A percentile compares a stretch with the other conserved stretches of the same genome.
phyloP scores from a whole-genome alignment of 805 yeast genomes.

The Metschnikowia rubicola region DNA sequence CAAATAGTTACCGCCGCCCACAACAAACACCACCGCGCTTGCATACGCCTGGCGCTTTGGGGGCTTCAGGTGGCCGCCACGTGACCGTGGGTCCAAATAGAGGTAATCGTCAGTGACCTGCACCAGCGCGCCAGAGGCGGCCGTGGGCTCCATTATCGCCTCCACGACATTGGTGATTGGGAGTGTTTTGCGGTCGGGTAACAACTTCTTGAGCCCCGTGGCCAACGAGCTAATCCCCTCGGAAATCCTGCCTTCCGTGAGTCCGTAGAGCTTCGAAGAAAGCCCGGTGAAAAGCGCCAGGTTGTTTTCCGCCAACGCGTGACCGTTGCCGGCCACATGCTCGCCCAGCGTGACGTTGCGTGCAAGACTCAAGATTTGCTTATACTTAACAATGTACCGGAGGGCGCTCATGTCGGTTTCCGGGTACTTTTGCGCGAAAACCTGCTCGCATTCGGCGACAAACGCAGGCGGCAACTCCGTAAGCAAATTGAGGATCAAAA shows the following conservation, averaged over 20 bases:
- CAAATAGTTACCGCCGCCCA: conserved; percentile 94
- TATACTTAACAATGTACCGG: conserved; percentile 71
- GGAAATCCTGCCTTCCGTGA: conserved; percentile 77
- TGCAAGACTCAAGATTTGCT: conserved; percentile 63
- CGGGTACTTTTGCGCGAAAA: conserved; percentile 49
- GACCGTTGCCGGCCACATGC: conserved; percentile 27
- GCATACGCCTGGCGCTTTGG: conserved; percentile 81
- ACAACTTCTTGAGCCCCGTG: conserved; percentile 77
- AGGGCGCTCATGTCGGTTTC: conserved; percentile 58
- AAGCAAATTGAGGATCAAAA: conserved; percentile 66
- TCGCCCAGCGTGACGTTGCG: conserved; percentile 19
- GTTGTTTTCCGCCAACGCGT: conserved; percentile 33
- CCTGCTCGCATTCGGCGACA: conserved; percentile 56
- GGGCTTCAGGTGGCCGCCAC: conserved; percentile 87
- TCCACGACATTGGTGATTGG: conserved; percentile 91
- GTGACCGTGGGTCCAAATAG: conserved; percentile 83
- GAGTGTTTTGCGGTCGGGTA: conserved; percentile 84
- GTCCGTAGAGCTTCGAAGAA: conserved; percentile 72
- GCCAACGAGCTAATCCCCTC: conserved; percentile 90
- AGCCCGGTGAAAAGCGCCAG: conserved; percentile 68
- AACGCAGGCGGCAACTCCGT: conserved; percentile 37
- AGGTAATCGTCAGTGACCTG: conserved; percentile 84
- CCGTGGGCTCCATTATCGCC: conserved; percentile 80
- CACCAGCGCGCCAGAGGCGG: conserved; percentile 58
- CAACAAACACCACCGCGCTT: conserved; percentile 84